Evolutionary conservation across 202 grass and related monocot genomes (phyloP).

Genomic region (Musa balbisiana): DNA sequence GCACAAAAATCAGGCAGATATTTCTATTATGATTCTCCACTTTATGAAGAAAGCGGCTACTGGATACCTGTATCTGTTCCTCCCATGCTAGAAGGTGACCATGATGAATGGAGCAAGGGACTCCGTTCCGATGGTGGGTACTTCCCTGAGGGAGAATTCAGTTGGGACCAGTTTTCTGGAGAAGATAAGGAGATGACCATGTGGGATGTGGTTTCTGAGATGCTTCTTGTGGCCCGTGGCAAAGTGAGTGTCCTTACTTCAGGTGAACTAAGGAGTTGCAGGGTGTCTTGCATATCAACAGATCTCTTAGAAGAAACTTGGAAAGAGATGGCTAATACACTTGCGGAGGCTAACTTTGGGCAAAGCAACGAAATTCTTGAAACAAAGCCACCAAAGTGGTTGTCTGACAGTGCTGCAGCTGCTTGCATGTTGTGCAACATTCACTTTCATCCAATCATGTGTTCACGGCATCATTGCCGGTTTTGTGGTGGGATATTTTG

Average conservation of each 20-base stretch:
- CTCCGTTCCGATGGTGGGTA: conserved; percentile 42
- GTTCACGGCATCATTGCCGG: conserved; percentile 74
- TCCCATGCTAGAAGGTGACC: conserved; percentile 53
- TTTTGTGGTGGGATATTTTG: conserved; percentile 91
- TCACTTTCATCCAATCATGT: conserved; percentile 79
- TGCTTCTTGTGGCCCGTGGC: conserved; percentile 47
- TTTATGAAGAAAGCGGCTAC: conserved; percentile 55
- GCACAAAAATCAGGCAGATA: conserved; percentile 25
- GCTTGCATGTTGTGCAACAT: conserved; percentile 78
- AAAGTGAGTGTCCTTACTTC: conserved; percentile 48
- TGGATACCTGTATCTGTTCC: conserved; percentile 84
- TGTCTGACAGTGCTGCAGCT: conserved; percentile 63
- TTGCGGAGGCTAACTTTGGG: conserved; percentile 44
- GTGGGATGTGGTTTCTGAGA: conserved; percentile 77
- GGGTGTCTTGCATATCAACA: conserved; percentile 48
- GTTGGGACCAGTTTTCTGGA: conserved; percentile 52
- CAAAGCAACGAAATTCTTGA: conserved; percentile 48
- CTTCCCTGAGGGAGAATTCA: conserved; percentile 64
- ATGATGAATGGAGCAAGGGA: conserved; percentile 49
- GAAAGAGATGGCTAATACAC: conserved; percentile 57
- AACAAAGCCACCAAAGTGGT: conserved; percentile 70
- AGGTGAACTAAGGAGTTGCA: conserved; percentile 37
- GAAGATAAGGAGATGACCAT: conserved; percentile 68
- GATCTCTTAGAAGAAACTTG: conserved; percentile 61
- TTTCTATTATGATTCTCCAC: conserved; percentile 33